Evolutionary conservation across 441 rosid species (phyloP).

Genomic region (Pelargonium australe): DNA sequence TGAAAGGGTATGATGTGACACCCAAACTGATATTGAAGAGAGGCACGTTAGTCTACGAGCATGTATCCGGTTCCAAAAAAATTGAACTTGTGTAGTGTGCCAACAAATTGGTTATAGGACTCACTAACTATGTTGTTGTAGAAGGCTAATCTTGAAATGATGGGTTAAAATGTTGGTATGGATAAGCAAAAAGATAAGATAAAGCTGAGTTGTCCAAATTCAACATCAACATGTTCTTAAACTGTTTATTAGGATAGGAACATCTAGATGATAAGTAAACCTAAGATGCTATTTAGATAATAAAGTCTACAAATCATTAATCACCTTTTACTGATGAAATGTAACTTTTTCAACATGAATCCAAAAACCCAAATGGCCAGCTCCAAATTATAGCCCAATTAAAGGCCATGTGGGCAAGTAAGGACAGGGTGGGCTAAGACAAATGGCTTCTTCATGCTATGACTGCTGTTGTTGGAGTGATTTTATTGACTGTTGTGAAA

Average conservation of each 20-base stretch:
- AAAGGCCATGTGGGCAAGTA: neutral
- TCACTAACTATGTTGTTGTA: neutral
- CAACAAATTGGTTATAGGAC: neutral
- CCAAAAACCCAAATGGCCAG: too few relatives aligned
- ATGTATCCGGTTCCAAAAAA: too few relatives aligned
- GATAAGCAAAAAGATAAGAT: neutral
- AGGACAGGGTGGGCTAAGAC: neutral
- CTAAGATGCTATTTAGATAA: neutral
- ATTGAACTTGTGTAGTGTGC: too few relatives aligned
- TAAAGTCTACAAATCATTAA: neutral
- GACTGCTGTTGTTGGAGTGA: neutral
- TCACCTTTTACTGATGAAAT: too few relatives aligned
- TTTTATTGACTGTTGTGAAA: neutral
- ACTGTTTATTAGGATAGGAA: neutral
- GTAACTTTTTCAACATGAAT: too few relatives aligned
- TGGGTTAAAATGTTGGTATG: neutral
- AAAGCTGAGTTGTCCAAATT: neutral
- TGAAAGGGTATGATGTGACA: too few relatives aligned
- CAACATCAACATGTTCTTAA: neutral
- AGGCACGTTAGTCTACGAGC: too few relatives aligned
- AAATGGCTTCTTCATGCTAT: neutral
- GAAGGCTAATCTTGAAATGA: too few relatives aligned
- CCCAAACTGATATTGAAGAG: too few relatives aligned
- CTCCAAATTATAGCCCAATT: neutral
- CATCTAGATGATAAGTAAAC: neutral